Evolutionary conservation across 2,329 filamentous ascomycete genomes (phyloP), one percentile per base, ranked within the genome.

Genomic region (Fusarium chuoi): DNA sequence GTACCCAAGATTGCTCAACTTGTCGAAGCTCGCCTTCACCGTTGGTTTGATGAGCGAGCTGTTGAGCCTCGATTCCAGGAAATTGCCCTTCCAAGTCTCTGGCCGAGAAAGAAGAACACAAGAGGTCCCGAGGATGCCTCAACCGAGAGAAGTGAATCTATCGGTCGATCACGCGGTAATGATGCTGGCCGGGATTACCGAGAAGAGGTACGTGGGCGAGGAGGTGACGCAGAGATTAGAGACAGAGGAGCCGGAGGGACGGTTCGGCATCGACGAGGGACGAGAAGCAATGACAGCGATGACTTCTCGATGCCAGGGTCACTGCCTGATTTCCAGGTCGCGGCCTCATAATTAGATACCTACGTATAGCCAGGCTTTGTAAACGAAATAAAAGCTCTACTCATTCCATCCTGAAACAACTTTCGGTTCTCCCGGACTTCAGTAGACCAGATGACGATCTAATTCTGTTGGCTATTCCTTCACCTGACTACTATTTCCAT

Each of bases 61-160:
- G 94, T 97, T 12, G 94, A 96, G 82, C 94, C 94, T 5, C 89
- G 93, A 33, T 96, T 96, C 81, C 94, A 96, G 80, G 93, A 96
- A 79, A 96, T 96, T 73, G 92, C 93, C 2, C 85, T 97, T 14
- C 94, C 94, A 0, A 94, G 90, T 75, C 80, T 96, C 67, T 97
- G 94, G 94, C 94, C 94, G 3, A 86, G 93, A 52, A 96, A 95
- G 85, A 92, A 91, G 84, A 97, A 95, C 76, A 95, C 94, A 1
- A 85, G 94, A 33, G 93, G 93, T 9, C 92, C 92, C 3, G 91
- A 92, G 26, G 90, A 92, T 28, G 82, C 83, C 7, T 81, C 87
- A 36, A 82, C 85, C 10, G 87, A 87, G 42, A 82, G 80, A 44
- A 81, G 80, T n/a, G 80, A 82, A 9, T 88, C 88, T 14, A 81